phyloP scores from a whole-genome alignment of 1,284 basidiomycete species.

The Puccinia triticina region DNA sequence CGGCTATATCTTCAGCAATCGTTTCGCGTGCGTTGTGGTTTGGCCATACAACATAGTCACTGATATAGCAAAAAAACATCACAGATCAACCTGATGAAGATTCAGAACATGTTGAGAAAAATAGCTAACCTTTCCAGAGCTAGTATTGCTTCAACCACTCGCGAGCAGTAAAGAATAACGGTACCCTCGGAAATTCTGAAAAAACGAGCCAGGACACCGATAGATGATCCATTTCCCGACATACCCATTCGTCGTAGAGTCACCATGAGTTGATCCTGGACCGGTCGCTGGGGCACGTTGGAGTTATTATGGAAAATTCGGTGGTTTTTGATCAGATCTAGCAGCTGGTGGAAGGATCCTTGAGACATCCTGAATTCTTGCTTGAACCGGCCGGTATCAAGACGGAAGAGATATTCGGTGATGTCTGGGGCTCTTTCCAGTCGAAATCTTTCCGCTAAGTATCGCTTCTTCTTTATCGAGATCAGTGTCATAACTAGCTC shows the following conservation, averaged over 20 bases:
- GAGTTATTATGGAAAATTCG: neutral
- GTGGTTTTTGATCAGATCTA: neutral
- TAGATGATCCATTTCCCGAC: neutral
- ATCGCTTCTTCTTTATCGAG: neutral
- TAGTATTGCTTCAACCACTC: constrained; percentile 10
- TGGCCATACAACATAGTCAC: neutral
- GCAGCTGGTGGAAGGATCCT: neutral
- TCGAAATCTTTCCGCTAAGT: neutral
- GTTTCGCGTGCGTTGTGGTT: neutral
- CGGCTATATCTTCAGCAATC: neutral
- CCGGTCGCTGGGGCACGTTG: neutral
- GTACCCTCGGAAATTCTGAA: neutral
- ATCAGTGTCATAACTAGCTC: neutral
- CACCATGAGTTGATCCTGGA: constrained; percentile 1
- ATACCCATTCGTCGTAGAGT: too few relatives aligned
- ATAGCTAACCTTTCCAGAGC: neutral
- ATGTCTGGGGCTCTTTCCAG: neutral
- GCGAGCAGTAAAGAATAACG: constrained; percentile 19
- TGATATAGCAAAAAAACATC: neutral
- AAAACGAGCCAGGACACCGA: neutral
- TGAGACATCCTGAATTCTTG: constrained; percentile 13
- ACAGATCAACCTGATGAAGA: neutral
- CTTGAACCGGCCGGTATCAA: too few relatives aligned
- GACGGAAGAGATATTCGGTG: neutral
- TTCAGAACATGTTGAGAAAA: neutral